These are phyloP conservation scores for Jasminum sambac DNA, from an alignment of 257 asterid genomes.

Conservation along the genomic window DNA sequence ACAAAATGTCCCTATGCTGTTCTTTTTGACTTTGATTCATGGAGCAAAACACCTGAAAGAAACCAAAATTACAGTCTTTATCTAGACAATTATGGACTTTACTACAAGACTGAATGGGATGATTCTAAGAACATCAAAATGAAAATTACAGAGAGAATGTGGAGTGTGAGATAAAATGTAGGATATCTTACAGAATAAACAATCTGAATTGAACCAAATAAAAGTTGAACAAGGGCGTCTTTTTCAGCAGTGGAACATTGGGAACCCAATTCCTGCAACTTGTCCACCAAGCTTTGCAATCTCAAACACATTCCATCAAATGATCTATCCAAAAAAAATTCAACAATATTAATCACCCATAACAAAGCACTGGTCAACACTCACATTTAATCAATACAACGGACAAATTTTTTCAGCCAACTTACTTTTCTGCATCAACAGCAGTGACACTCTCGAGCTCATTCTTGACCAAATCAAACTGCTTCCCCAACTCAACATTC, in stretches of 20 bases:
- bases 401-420: conserved; percentile 11
- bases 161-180: conserved; percentile 3
- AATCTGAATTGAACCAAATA: conserved; percentile 48
- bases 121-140: not conserved
- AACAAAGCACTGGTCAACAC: not conserved
- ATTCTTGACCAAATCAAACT: conserved; percentile 43
- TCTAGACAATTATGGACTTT: conserved; percentile 9
- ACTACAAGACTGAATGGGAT: conserved; percentile 3
- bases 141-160: not conserved
- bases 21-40: conserved; percentile 54
- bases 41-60: conserved; percentile 66
- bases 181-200: conserved; percentile 55
- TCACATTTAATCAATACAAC: conserved; percentile 2
- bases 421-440: conserved; percentile 65
- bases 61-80: conserved; percentile 22
- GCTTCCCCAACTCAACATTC: conserved; percentile 32
- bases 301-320: conserved; percentile 51
- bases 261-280: conserved; percentile 45
- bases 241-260: conserved; percentile 50
- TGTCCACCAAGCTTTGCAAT: conserved; percentile 44
- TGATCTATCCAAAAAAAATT: conserved; percentile 51
- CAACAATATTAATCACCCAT: not conserved
- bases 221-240: conserved; percentile 53
- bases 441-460: conserved; percentile 52
- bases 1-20: conserved; percentile 44